A percentile compares a stretch with the other conserved stretches of the same genome.
These are phyloP conservation scores for Ogataea nakhonphanomensis DNA, from an alignment of 805 yeast genomes.

Conservation along the genomic window DNA sequence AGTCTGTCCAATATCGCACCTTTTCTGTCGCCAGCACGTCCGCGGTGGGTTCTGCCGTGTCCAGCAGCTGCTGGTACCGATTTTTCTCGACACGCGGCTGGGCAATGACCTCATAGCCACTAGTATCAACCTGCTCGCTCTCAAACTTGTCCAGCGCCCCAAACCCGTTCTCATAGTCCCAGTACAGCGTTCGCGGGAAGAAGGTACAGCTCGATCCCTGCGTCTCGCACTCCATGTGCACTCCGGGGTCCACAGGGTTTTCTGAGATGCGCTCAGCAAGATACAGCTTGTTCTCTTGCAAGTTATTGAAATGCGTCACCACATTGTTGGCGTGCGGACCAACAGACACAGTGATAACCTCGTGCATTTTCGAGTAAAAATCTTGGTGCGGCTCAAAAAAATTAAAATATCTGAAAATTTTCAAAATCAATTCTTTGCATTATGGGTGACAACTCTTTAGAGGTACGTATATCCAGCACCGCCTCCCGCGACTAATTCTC, in stretches of 20 bases:
- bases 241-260: conserved; percentile 39
- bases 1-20: conserved; percentile 78
- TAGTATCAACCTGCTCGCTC: conserved; percentile 31
- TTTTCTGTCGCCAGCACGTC: conserved; percentile 37
- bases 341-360: conserved; percentile 65
- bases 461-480: conserved; percentile 5
- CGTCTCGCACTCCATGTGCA: conserved; percentile 43
- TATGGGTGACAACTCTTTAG: conserved; percentile 10
- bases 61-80: conserved; percentile 63
- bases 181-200: conserved; percentile 77
- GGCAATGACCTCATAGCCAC: conserved; percentile 13
- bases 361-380: conserved; percentile 51
- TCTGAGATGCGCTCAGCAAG: conserved; percentile 35
- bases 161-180: conserved; percentile 76
- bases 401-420: conserved; percentile 5
- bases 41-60: conserved; percentile 37
- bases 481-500: conserved; percentile 3
- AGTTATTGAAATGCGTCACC: conserved; percentile 76
- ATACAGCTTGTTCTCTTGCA: conserved; percentile 67
- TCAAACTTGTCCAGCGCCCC: conserved; percentile 64
- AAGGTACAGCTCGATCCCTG: conserved; percentile 51
- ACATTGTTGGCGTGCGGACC: conserved; percentile 75
- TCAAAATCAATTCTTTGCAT: conserved; percentile 1
- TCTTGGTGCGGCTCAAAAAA: conserved; percentile 15
- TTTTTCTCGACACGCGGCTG: conserved; percentile 43